Evolutionary conservation across 75 land plant genomes (phyloP).

Genomic region (Ceratopteris richardii): DNA sequence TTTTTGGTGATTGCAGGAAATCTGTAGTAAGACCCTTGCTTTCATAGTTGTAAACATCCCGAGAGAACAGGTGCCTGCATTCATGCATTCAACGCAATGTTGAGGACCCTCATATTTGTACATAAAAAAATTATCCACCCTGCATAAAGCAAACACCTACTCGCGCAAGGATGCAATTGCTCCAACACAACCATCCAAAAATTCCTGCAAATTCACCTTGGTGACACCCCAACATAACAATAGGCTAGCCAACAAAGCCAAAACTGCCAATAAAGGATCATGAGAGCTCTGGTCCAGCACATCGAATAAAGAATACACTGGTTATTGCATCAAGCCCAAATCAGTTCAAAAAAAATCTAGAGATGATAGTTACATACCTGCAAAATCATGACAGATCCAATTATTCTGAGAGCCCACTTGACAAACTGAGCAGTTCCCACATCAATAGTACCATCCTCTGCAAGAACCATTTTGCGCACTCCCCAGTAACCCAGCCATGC

Average conservation of each 20-base stretch:
- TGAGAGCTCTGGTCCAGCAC: slow-evolving; percentile 40
- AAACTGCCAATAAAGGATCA: slow-evolving; percentile 46
- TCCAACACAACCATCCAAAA: slow-evolving; percentile 6
- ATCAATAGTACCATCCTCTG: slow-evolving; percentile 76
- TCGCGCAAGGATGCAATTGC: slow-evolving; percentile 7
- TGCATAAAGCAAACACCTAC: slow-evolving; percentile 7
- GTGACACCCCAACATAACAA: slow-evolving; percentile 24
- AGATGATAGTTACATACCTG: slow-evolving; percentile 34
- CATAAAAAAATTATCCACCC: no score
- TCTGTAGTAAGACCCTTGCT: not conserved
- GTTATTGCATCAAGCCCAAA: not conserved
- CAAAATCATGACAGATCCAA: slow-evolving; percentile 55
- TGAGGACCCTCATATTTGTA: no score
- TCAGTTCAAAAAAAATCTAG: no score
- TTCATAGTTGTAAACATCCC: not conserved
- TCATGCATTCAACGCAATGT: no score
- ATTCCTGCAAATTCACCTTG: slow-evolving; percentile 6
- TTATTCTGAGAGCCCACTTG: slow-evolving; percentile 58
- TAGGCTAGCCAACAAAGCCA: slow-evolving; percentile 27
- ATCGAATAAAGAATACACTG: not conserved
- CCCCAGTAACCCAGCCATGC: slow-evolving; percentile 95
- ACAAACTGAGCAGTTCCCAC: slow-evolving; percentile 62
- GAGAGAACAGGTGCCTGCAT: not conserved
- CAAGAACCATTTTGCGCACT: slow-evolving; percentile 71
- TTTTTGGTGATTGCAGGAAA: not conserved